These are phyloP conservation scores for Phytophthora europaea DNA, from an alignment of 352 stramenopile species.

Conservation along the genomic window DNA sequence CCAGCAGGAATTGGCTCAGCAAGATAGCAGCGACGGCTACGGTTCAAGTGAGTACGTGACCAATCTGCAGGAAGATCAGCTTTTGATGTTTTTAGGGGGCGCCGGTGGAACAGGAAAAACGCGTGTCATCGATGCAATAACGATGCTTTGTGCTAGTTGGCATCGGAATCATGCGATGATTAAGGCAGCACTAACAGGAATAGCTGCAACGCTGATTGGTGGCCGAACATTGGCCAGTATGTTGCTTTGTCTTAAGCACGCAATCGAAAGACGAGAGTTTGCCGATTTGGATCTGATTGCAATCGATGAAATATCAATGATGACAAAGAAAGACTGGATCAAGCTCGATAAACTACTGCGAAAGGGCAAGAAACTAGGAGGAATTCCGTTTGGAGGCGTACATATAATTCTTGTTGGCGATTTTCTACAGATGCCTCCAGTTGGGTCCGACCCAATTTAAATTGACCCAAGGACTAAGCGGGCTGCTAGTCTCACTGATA, in stretches of 20 bases:
- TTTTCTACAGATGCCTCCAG: not conserved
- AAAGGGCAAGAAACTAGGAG: not conserved
- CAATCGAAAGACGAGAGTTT: not conserved
- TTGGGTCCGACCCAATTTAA: not conserved
- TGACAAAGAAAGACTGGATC: slow-evolving; percentile 5
- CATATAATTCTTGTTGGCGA: slow-evolving; percentile 6
- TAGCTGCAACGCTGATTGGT: slow-evolving; percentile 13
- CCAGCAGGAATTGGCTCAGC: not conserved
- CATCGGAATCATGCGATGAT: not conserved
- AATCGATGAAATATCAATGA: slow-evolving; percentile 23
- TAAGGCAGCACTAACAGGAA: slow-evolving; percentile 12
- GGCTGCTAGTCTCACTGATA: not conserved
- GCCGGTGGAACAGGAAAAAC: slow-evolving; percentile 15
- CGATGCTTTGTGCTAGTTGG: slow-evolving; percentile 9
- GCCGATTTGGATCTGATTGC: slow-evolving; percentile 9
- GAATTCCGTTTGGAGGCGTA: slow-evolving; percentile 8
- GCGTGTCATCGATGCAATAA: slow-evolving; percentile 2
- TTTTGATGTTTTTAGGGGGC: not conserved
- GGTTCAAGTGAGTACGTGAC: not conserved
- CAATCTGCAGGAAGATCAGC: not conserved
- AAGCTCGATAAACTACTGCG: slow-evolving; percentile 9
- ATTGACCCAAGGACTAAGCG: not conserved
- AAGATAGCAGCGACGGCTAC: not conserved
- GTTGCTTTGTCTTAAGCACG: not conserved
- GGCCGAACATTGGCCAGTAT: slow-evolving; percentile 5